Evolutionary conservation across 2,329 filamentous ascomycete species (phyloP), one percentile per base, ranked within the genome.

Genomic region (Verticillium zaregamsianum): DNA sequence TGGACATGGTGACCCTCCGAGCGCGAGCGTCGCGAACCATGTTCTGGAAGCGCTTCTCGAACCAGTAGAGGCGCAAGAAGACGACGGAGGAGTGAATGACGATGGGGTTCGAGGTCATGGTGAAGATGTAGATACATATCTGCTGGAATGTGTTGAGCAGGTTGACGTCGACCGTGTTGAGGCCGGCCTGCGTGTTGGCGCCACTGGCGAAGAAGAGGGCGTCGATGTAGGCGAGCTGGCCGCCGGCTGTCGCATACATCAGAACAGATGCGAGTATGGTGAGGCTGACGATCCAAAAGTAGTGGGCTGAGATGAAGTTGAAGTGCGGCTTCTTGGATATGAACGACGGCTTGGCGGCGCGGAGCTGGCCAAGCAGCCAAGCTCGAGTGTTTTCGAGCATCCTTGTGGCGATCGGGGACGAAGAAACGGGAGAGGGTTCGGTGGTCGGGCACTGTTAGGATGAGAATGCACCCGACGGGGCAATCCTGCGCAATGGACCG

Each of bases 41-140:
- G 68, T 91, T 84, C 72, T 96, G 90, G 72, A 99, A 98, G 8
- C 93, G 87, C 75, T 96, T 97, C 76, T 99, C 93, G 72, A 99
- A 99, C 94, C 94, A 99, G 76, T 97, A 97, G 2, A 99, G 81
- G 31, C 95, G 90, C 15, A 98, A 83, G 68, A 97, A 94, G 8
- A 99, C 95, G 55, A 99, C 92, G 55, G 86, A 90, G 2, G 90
- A 86, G 71, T 96, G 88, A 68, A 97, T 89, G 56, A 90, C 88
- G 64, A 97, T 95, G 0, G 93, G 93, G 58, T 92, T 96, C 31
- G 89, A 87, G 14, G 92, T 68, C 81, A 92, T 88, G 4, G 89
- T 80, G 49, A 91, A 81, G 7, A 93, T 69, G 68, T 90, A 93
- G 31, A 96, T 77, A 58, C 90, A 82, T 52, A 91, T 74, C 76